phyloP scores from a whole-genome alignment of 495 filamentous ascomycete species.

The Aspergillus saccharolyticus region DNA sequence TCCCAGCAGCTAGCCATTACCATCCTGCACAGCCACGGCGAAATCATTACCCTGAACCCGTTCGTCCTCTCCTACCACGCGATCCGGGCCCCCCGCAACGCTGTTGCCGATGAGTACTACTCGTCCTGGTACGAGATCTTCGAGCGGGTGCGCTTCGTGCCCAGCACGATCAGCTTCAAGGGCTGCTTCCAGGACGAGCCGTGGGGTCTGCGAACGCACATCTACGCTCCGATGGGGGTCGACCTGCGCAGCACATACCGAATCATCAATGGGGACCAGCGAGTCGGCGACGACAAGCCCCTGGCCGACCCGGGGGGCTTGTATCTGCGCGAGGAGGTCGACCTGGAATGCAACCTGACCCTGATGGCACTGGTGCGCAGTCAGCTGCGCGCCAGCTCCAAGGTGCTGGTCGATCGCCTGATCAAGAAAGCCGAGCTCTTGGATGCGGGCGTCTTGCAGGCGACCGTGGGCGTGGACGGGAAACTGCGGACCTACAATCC shows the following conservation, averaged over 20 bases:
- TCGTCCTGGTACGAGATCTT: conserved; percentile 61
- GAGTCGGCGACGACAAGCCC: too few species aligned
- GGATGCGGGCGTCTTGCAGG: conserved; percentile 26
- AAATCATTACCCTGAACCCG: conserved; percentile 80
- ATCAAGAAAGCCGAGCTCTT: conserved; percentile 51
- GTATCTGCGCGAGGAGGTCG: conserved; percentile 71
- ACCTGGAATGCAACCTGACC: conserved; percentile 70
- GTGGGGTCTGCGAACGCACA: conserved; percentile 67
- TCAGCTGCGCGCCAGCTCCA: conserved; percentile 67
- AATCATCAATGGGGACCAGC: conserved; percentile 45
- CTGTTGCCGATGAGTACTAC: conserved; percentile 59
- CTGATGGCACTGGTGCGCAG: conserved; percentile 68
- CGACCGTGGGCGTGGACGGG: conserved; percentile 24
- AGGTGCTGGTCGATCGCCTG: conserved; percentile 58
- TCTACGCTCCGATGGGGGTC: conserved; percentile 62
- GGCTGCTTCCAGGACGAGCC: conserved; percentile 67
- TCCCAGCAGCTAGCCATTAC: conserved; percentile 61
- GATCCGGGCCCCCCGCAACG: conserved; percentile 57
- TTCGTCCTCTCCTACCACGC: conserved; percentile 64
- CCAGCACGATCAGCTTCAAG: conserved; percentile 67
- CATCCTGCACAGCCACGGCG: conserved; percentile 64
- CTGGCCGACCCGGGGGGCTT: too few species aligned
- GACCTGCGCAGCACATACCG: conserved; percentile 67
- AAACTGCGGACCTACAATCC: conserved; percentile 28
- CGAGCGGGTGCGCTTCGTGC: conserved; percentile 68